Evolutionary conservation across 2,329 filamentous ascomycete species (phyloP), one percentile per base, ranked within the genome.

Genomic region (Monosporascus sp.): DNA sequence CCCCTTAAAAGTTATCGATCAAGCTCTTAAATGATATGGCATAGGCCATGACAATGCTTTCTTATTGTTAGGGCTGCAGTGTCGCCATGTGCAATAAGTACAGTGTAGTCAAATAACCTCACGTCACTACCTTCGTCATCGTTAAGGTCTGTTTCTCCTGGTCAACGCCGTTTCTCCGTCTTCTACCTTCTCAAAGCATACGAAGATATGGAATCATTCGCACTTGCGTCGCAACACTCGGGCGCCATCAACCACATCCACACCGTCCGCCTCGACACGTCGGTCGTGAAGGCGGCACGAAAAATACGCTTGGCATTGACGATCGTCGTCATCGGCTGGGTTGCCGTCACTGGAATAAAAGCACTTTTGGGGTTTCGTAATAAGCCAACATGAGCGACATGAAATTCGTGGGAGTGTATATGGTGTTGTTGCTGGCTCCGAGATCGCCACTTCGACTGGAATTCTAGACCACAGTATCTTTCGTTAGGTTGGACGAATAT

Each of bases 161-260:
- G 11, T 35, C 31, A 35, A 35, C 11, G 31, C 9, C 31, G 4
- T 14, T 35, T 35, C 31, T 11, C 31, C 9, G 31, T 35, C 31
- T 14, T 35, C 31, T 35, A 14, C 31, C 4, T 14, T 14, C 31
- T 14, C 31, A 35, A 35, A 14, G 1, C 31, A 14, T 14, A 35
- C 35, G 48, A 50, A 24, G 53, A 40, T 4, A 71, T 71, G 68
- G 68, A 71, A 54, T 67, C 67, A 3, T 71, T 71, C 53, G 60
- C 65, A 27, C 55, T 71, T 14, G 66, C 68, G 5, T 66, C 68
- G 35, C 57, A 64, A 49, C 68, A 71, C 49, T 64, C 64, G n/a
- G 68, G 68, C 35, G 63, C 65, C 16, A 69, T 71, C 52, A 65
- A 65, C 40, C 68, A 71, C 50, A 49, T 65, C 16, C 68, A 70